Conservation (phyloP, 108 stramenopile genomes). For the Parietichytrium sp. region DNA sequence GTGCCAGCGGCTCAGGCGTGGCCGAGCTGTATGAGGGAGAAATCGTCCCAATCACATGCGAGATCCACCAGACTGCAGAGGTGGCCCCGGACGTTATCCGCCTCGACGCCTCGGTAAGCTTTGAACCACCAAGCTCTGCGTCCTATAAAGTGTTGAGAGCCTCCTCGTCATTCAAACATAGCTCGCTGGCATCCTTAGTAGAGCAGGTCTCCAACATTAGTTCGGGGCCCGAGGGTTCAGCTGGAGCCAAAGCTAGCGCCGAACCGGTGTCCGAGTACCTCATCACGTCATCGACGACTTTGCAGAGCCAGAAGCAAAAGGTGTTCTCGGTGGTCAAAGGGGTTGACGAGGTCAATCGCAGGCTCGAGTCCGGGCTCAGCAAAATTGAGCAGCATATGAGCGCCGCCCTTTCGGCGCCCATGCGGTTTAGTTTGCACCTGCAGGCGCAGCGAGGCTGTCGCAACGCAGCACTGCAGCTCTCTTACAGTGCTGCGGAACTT, state of each 20-base stretch:
- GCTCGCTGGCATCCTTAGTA: background rate
- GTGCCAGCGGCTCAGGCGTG: background rate
- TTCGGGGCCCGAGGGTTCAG: background rate
- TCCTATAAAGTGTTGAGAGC: background rate
- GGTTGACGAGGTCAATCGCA: background rate
- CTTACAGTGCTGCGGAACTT: slow-evolving; percentile 32
- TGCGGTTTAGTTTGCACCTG: background rate
- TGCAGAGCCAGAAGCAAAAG: background rate
- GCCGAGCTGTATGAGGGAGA: slow-evolving; percentile 9
- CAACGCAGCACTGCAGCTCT: background rate
- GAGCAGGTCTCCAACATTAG: background rate
- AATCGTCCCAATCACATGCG: background rate
- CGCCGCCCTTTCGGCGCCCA: background rate
- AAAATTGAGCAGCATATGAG: too few species aligned
- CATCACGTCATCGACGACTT: slow-evolving; percentile 18
- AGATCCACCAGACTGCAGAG: background rate
- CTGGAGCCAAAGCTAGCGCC: background rate
- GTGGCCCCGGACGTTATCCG: background rate
- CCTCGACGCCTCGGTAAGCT: background rate
- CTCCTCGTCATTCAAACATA: background rate
- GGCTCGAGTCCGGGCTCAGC: background rate
- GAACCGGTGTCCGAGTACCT: background rate
- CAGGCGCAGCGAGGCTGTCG: background rate
- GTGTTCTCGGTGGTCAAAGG: background rate
- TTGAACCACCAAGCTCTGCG: background rate